These are phyloP conservation scores for Coelastrella sp. DNA, from an alignment of 139 green algal genomes.

Conservation along the genomic window DNA sequence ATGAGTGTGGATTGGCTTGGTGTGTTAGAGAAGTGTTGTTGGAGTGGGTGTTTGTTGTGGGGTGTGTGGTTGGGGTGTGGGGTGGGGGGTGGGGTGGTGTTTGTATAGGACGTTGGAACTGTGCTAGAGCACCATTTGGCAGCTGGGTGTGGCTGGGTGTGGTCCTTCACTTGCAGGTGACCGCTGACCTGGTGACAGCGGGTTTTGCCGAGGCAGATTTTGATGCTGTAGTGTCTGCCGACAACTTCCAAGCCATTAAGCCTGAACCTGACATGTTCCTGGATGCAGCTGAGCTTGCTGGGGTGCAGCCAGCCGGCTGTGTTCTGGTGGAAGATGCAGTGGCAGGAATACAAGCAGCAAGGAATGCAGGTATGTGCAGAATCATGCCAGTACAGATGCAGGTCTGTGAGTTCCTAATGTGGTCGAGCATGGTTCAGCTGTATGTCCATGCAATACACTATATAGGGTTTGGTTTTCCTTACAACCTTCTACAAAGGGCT, in stretches of 20 bases:
- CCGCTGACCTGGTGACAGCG: conserved; percentile 74
- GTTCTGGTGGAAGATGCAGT: conserved; percentile 83
- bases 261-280: conserved; percentile 82
- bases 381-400: background rate
- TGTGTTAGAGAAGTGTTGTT: too few species aligned
- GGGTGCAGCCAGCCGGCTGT: conserved; percentile 62
- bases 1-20: too few species aligned
- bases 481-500: too few species aligned
- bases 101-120: too few species aligned
- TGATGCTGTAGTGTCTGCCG: conserved; percentile 75
- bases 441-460: too few species aligned
- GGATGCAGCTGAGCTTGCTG: conserved; percentile 64
- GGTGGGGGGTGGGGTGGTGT: too few species aligned
- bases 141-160: background rate
- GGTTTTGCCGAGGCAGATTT: conserved; percentile 67
- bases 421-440: background rate
- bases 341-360: conserved; percentile 75
- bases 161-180: conserved; percentile 52
- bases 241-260: conserved; percentile 75
- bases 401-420: background rate
- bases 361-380: conserved; percentile 52
- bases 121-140: too few species aligned
- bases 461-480: background rate
- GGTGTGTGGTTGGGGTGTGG: too few species aligned
- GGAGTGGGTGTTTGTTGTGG: too few species aligned